Evolutionary conservation across 73 alveolate species (phyloP).

Genomic region (Tetrahymena elliotti): DNA sequence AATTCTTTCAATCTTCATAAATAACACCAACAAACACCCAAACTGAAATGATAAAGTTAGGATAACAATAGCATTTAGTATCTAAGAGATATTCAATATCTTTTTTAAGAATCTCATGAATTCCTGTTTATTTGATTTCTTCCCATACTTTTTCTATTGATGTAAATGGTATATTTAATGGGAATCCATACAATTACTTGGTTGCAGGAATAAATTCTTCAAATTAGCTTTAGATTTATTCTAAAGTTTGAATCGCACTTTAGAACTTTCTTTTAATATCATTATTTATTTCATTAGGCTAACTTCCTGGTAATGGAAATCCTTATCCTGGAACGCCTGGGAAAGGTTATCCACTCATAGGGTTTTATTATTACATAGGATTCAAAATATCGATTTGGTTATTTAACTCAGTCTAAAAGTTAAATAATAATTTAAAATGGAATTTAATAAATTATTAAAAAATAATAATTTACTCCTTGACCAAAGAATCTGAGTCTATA

Average conservation of each 20-base stretch:
- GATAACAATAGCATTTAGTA: constrained; percentile 78
- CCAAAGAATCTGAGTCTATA: constrained; percentile 47
- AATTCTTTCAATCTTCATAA: neutral
- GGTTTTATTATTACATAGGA: neutral
- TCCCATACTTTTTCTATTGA: constrained; percentile 84
- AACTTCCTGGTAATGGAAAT: constrained; percentile 5
- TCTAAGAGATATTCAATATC: constrained; percentile 78
- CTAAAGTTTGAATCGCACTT: constrained; percentile 18
- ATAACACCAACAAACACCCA: constrained; percentile 82
- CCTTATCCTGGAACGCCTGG: neutral
- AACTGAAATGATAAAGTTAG: constrained; percentile 82
- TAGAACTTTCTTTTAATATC: neutral
- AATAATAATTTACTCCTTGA: neutral
- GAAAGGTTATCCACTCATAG: neutral
- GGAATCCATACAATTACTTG: constrained; percentile 79
- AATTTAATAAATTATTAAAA: neutral
- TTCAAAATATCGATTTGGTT: neutral
- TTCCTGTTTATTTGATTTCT: constrained; percentile 88
- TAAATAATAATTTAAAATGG: neutral
- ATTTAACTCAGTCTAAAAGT: neutral
- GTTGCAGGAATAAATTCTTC: constrained; percentile 36
- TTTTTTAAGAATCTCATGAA: constrained; percentile 81
- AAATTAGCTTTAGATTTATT: neutral
- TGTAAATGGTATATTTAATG: constrained; percentile 74
- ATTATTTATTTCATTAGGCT: neutral